Percentiles rank a stretch among this genome's conserved stretches.
phyloP scores from a whole-genome alignment of 768 basidiomycete genomes.

The Kwoniella shandongensis region DNA sequence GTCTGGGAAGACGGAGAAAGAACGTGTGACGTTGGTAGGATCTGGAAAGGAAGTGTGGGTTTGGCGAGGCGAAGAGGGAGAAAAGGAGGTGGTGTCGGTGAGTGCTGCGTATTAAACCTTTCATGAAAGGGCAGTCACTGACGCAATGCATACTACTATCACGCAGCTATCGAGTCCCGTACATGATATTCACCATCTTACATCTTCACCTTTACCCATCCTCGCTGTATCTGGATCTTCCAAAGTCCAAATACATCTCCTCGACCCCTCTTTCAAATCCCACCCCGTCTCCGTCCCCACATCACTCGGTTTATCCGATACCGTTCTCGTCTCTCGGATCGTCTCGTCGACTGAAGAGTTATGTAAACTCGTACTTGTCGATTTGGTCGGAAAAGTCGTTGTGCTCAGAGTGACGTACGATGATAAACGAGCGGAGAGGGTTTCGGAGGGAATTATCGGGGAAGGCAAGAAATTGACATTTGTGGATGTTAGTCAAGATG shows the following conservation, averaged over 20 bases:
- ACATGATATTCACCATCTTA: constrained; percentile 25
- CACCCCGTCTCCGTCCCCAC: constrained; percentile 1
- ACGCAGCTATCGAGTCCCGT: constrained; percentile 13
- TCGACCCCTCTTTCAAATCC: constrained; percentile 1
- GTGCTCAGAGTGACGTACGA: constrained; percentile 5
- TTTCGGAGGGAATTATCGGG: constrained; percentile 17
- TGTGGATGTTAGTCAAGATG: constrained; percentile 31
- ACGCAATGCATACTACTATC: too few relatives aligned
- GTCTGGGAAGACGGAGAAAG: constrained; percentile 9
- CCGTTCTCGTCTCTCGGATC: constrained; percentile 15
- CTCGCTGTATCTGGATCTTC: constrained; percentile 15
- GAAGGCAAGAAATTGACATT: constrained; percentile 8
- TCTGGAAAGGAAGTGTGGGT: constrained; percentile 40
- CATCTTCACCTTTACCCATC: constrained; percentile 13
- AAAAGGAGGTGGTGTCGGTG: constrained; percentile 33
- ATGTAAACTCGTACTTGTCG: constrained; percentile 23
- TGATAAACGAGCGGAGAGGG: constrained; percentile 9
- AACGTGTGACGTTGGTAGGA: constrained; percentile 15
- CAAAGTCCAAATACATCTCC: constrained; percentile 2
- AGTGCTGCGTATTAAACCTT: too few relatives aligned
- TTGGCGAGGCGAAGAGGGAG: constrained; percentile 49
- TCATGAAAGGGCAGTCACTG: too few relatives aligned
- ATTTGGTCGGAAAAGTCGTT: constrained; percentile 13
- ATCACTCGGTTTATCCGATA: constrained; percentile 8
- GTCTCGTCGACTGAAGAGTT: constrained; percentile 6